Percentiles rank a stretch among this genome's conserved stretches.
These are phyloP conservation scores for Fusarium decemcellulare DNA, from an alignment of 2,329 filamentous ascomycete genomes.

Conservation along the genomic window DNA sequence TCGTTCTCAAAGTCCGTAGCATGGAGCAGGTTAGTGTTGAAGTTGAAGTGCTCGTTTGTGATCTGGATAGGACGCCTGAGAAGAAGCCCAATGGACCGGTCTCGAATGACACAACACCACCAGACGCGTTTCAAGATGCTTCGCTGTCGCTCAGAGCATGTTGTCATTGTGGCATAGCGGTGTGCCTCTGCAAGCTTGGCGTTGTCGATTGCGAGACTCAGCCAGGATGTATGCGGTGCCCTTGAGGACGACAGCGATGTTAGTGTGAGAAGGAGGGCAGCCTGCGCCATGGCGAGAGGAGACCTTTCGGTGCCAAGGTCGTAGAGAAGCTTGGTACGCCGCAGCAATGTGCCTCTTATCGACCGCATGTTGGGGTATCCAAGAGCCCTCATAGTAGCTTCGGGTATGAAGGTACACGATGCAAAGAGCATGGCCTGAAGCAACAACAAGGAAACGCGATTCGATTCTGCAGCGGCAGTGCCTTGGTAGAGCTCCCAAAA, in stretches of 20 bases:
- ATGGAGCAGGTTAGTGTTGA: slow-evolving; percentile 54
- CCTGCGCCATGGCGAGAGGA: slow-evolving; percentile 57
- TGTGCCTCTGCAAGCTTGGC: slow-evolving; percentile 62
- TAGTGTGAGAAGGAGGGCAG: slow-evolving; percentile 59
- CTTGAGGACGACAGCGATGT: slow-evolving; percentile 55
- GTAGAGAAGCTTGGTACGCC: slow-evolving; percentile 55
- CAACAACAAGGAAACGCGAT: slow-evolving; percentile 59
- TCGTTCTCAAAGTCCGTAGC: slow-evolving; percentile 62
- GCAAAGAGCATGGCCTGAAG: slow-evolving; percentile 63
- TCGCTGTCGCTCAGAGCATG: slow-evolving; percentile 52
- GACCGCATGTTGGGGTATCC: slow-evolving; percentile 60
- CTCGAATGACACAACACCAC: slow-evolving; percentile 69
- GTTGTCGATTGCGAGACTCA: slow-evolving; percentile 64
- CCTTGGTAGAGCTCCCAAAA: slow-evolving; percentile 42
- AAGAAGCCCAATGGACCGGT: slow-evolving; percentile 64
- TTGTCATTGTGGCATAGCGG: slow-evolving; percentile 55
- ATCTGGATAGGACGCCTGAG: slow-evolving; percentile 66
- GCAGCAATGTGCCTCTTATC: slow-evolving; percentile 61
- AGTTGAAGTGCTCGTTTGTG: slow-evolving; percentile 61
- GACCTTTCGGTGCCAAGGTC: slow-evolving; percentile 62
- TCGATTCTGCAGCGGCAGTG: slow-evolving; percentile 20
- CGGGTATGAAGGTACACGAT: slow-evolving; percentile 60
- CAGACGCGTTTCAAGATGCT: slow-evolving; percentile 64
- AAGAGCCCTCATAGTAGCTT: slow-evolving; percentile 54
- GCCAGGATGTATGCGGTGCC: slow-evolving; percentile 63